phyloP scores from a whole-genome alignment of 192 early-diverging fungal genomes.

The Podila verticillata region DNA sequence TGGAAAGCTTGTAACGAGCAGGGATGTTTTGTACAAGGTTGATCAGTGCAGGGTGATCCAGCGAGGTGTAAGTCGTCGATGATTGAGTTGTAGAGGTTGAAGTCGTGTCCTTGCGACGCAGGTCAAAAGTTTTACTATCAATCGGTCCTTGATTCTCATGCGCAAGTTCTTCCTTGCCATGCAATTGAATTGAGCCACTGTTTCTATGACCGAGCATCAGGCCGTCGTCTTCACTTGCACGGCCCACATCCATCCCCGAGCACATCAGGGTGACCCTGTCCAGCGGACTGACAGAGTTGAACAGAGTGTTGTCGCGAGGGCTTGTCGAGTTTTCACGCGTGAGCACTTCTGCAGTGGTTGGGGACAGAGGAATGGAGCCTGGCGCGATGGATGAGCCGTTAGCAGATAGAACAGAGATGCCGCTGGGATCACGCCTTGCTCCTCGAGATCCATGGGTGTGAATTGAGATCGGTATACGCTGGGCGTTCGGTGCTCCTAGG shows the following conservation, averaged over 20 bases:
- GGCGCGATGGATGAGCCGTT: constrained; percentile 30
- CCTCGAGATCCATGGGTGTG: constrained; percentile 19
- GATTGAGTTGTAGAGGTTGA: constrained; percentile 45
- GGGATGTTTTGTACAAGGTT: constrained; percentile 52
- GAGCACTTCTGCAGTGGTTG: constrained; percentile 25
- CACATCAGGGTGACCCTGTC: constrained; percentile 56
- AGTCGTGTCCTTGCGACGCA: constrained; percentile 34
- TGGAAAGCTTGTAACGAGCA: constrained; percentile 52
- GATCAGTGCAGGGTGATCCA: constrained; percentile 30
- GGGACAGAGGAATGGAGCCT: constrained; percentile 12
- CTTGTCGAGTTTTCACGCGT: constrained; percentile 18
- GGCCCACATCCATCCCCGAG: constrained; percentile 17
- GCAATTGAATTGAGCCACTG: constrained; percentile 19
- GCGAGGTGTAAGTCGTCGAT: constrained; percentile 20
- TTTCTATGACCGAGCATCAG: background rate
- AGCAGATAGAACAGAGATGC: constrained; percentile 26
- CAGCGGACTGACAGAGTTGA: constrained; percentile 57
- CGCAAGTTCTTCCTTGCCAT: constrained; percentile 4
- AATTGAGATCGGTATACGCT: constrained; percentile 31
- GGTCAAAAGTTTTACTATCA: background rate
- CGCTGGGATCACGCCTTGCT: constrained; percentile 19
- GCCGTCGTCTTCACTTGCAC: constrained; percentile 12
- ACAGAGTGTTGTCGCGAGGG: constrained; percentile 35
- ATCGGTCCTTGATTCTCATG: background rate
- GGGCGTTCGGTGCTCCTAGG: constrained; percentile 18